A percentile compares a stretch with the other conserved stretches of the same genome.
Evolutionary conservation across 306 rosid species (phyloP).

Genomic region (Glycyrrhiza uralensis): DNA sequence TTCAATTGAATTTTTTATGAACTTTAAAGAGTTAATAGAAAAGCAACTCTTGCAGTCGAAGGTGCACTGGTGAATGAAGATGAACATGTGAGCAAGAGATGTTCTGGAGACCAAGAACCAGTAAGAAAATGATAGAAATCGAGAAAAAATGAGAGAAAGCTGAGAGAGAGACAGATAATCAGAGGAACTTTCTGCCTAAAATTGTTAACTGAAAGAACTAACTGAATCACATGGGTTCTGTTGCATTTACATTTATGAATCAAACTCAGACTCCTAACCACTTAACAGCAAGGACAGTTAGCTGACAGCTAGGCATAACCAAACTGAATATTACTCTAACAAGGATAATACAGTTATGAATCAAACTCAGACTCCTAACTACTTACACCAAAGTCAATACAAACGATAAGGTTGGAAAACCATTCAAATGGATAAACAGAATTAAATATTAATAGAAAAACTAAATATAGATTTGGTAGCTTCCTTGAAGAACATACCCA

Average conservation of each 20-base stretch:
- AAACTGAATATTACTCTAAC: too few relatives aligned
- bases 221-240: not conserved
- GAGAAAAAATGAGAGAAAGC: not conserved
- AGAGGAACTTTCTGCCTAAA: not conserved
- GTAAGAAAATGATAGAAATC: not conserved
- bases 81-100: not conserved
- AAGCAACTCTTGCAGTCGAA: not conserved
- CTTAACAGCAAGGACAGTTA: not conserved
- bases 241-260: not conserved
- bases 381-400: not conserved
- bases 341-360: not conserved
- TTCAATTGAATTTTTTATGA: not conserved
- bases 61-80: not conserved
- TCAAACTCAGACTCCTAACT: not conserved
- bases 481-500: conserved; percentile 70
- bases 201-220: not conserved
- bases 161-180: too few relatives aligned
- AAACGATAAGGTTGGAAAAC: not conserved
- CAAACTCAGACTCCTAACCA: not conserved
- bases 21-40: not conserved
- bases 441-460: not conserved
- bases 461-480: not conserved
- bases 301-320: not conserved
- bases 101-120: not conserved
- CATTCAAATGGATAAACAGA: not conserved